phyloP scores from a whole-genome alignment of 2,329 filamentous ascomycete genomes.

The Nemania sp. region DNA sequence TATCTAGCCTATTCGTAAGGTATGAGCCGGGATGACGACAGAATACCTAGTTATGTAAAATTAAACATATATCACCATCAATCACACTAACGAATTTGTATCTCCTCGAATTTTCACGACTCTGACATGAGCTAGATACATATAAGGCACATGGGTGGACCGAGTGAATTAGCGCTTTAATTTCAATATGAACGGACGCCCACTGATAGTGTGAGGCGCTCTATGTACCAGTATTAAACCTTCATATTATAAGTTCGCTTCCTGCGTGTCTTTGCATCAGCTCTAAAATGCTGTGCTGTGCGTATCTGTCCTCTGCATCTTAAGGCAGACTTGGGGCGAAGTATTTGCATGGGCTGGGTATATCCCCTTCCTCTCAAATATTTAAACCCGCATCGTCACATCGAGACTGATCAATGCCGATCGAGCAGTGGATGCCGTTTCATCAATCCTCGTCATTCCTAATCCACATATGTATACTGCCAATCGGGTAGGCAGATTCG shows the following conservation, averaged over 20 bases:
- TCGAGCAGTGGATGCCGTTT: slow-evolving; percentile 2
- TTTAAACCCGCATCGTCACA: slow-evolving; percentile 20
- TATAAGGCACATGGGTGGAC: background rate
- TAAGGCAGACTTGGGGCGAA: background rate
- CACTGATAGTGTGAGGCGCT: background rate
- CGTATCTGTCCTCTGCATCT: slow-evolving; percentile 18
- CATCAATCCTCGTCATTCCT: slow-evolving; percentile 26
- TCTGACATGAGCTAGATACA: background rate
- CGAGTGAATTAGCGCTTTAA: slow-evolving; percentile 13
- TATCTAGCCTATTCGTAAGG: background rate
- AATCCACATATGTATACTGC: slow-evolving; percentile 27
- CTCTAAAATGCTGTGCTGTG: slow-evolving; percentile 21
- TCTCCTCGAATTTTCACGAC: background rate
- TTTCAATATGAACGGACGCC: slow-evolving; percentile 1
- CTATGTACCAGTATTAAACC: slow-evolving; percentile 18
- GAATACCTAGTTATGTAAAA: background rate
- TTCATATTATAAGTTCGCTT: background rate
- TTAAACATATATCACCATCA: background rate
- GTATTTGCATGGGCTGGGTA: slow-evolving; percentile 4
- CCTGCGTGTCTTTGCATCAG: background rate
- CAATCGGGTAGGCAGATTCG: slow-evolving; percentile 6
- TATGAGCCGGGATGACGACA: background rate
- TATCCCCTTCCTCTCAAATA: slow-evolving; percentile 11
- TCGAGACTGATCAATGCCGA: slow-evolving; percentile 16
- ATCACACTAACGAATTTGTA: slow-evolving; percentile 2